Evolutionary conservation across 2,329 filamentous ascomycete genomes (phyloP).

Genomic region (Aspergillus sojae): DNA sequence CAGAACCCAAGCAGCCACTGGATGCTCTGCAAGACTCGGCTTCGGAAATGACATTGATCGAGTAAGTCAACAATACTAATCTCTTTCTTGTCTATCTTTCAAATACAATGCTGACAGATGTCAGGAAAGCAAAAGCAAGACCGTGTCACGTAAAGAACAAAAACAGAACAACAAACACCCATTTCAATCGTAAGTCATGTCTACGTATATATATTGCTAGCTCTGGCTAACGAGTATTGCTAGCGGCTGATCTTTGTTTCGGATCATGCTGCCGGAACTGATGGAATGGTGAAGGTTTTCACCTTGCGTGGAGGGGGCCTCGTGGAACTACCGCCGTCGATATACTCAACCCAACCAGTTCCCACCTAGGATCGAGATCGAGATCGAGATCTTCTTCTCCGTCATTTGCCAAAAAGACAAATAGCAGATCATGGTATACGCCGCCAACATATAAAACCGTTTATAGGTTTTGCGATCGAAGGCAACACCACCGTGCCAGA

Average conservation of each 20-base stretch:
- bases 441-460: slow-evolving; percentile 8
- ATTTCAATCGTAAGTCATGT: slow-evolving; percentile 11
- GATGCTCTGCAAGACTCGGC: neutral
- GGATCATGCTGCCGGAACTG: slow-evolving; percentile 17
- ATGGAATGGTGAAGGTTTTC: neutral
- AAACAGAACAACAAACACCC: neutral
- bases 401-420: slow-evolving; percentile 6
- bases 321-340: neutral
- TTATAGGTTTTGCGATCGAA: slow-evolving; percentile 12
- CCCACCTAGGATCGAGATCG: neutral
- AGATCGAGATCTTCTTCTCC: neutral
- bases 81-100: neutral
- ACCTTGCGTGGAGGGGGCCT: neutral
- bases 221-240: neutral
- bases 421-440: slow-evolving; percentile 11
- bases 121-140: neutral
- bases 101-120: neutral
- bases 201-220: neutral
- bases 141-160: neutral
- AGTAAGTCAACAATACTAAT: slow-evolving; percentile 5
- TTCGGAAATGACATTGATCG: slow-evolving; percentile 10
- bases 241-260: slow-evolving; percentile 17
- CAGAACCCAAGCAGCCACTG: neutral
- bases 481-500: slow-evolving; percentile 1
- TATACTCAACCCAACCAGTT: neutral